A percentile compares a stretch with the other conserved stretches of the same genome.
phyloP scores from a whole-genome alignment of 148 eudicot species.

The Limonium bicolor region DNA sequence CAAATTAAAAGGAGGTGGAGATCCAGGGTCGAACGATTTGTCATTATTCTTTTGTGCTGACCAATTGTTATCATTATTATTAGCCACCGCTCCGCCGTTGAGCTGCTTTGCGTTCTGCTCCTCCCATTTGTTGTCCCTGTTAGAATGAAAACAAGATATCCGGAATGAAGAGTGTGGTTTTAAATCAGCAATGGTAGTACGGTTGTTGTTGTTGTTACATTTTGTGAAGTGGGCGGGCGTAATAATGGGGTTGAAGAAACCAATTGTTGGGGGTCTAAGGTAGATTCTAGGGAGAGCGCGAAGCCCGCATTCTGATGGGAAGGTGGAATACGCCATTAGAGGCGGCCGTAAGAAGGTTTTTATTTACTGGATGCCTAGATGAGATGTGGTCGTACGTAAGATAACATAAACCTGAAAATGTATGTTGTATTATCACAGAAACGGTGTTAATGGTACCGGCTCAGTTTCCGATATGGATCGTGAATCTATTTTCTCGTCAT shows the following conservation, averaged over 20 bases:
- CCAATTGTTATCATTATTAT: conserved; percentile 7
- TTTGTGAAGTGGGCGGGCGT: too few relatives aligned
- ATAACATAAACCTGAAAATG: too few relatives aligned
- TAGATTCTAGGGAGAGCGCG: conserved; percentile 38
- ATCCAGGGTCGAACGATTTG: conserved; percentile 25
- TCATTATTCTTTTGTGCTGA: conserved; percentile 6
- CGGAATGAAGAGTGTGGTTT: neutral
- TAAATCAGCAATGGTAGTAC: conserved; percentile 2
- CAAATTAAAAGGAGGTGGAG: conserved; percentile 40
- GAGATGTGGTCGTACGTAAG: too few relatives aligned
- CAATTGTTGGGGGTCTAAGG: conserved; percentile 28
- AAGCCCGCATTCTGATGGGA: conserved; percentile 66
- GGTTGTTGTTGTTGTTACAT: too few relatives aligned
- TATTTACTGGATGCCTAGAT: neutral
- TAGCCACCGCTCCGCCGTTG: neutral
- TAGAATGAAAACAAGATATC: neutral
- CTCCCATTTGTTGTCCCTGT: conserved; percentile 29
- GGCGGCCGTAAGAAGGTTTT: neutral
- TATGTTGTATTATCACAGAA: too few relatives aligned
- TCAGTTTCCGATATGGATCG: too few relatives aligned
- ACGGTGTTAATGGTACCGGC: too few relatives aligned
- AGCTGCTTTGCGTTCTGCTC: conserved; percentile 16
- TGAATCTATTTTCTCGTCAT: too few relatives aligned
- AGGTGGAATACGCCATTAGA: conserved; percentile 70
- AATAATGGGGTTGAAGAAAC: conserved; percentile 7